Conservation (phyloP, 202 grass and related monocot species). For the Bolboschoenoplectus hybrid region DNA sequence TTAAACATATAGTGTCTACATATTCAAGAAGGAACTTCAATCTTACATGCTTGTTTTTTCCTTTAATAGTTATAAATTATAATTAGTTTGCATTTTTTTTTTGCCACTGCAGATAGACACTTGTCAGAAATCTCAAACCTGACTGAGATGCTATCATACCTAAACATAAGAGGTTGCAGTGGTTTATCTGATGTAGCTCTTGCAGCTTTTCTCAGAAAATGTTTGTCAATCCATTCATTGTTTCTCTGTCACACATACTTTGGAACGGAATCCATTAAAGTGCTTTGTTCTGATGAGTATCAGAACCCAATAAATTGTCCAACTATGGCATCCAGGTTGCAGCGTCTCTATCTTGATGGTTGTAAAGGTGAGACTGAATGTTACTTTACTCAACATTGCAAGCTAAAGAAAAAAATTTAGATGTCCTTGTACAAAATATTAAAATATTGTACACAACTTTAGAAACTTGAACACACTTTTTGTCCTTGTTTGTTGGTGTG, state of each 20-base stretch:
- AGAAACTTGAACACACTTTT: constrained; percentile 2
- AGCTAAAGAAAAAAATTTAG: background rate
- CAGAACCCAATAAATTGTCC: constrained; percentile 37
- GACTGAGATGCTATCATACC: constrained; percentile 61
- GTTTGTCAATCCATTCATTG: constrained; percentile 63
- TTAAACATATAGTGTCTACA: constrained; percentile 13
- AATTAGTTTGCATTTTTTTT: constrained; percentile 28
- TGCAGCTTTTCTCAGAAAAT: constrained; percentile 62
- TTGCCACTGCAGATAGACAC: constrained; percentile 56
- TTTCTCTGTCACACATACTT: constrained; percentile 75
- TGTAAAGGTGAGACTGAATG: constrained; percentile 57
- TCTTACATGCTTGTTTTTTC: constrained; percentile 19
- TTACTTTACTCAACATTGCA: background rate
- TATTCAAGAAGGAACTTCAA: background rate
- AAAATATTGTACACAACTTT: background rate
- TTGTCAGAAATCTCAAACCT: constrained; percentile 55
- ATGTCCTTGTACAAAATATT: background rate
- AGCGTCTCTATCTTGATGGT: constrained; percentile 63
- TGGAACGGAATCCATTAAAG: constrained; percentile 59
- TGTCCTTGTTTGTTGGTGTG: background rate
- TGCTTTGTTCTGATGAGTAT: constrained; percentile 47
- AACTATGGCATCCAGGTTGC: constrained; percentile 59
- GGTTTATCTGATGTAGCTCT: constrained; percentile 68
- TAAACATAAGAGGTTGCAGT: constrained; percentile 84
- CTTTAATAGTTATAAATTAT: background rate